Percentiles rank a stretch among this genome's conserved stretches.
Evolutionary conservation across 257 asterid species (phyloP).

Genomic region (Rehmannia glutinosa): DNA sequence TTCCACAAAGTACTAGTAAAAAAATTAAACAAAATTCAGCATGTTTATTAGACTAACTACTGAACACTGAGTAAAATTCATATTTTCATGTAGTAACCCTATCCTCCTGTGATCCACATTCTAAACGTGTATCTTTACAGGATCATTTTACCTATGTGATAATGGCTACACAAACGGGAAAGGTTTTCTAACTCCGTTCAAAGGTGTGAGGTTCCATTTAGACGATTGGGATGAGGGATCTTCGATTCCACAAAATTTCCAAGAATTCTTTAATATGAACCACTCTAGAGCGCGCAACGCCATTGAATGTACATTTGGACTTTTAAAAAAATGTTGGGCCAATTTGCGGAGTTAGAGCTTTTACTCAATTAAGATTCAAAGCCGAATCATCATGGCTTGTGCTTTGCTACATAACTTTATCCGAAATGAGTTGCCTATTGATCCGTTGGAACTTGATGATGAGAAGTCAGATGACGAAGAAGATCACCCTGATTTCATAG

Average conservation of each 20-base stretch:
- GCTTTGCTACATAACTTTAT: constrained; percentile 1
- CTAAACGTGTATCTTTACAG: too few relatives aligned
- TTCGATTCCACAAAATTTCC: not conserved
- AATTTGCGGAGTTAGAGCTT: not conserved
- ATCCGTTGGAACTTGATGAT: too few relatives aligned
- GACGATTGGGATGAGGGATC: not conserved
- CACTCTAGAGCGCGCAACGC: not conserved
- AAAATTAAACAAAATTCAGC: too few relatives aligned
- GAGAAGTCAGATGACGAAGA: too few relatives aligned
- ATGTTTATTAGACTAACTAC: too few relatives aligned
- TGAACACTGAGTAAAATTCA: too few relatives aligned
- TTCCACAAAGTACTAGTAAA: not conserved
- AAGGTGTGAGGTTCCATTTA: not conserved
- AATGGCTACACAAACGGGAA: not conserved
- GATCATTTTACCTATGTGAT: not conserved
- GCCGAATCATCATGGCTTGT: constrained; percentile 6
- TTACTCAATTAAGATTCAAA: not conserved
- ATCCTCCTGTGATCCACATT: too few relatives aligned
- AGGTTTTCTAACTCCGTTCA: not conserved
- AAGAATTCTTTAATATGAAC: not conserved
- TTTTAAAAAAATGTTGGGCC: not conserved
- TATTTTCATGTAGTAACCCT: too few relatives aligned
- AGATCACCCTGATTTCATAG: too few relatives aligned
- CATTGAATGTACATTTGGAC: not conserved
- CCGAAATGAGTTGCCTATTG: too few relatives aligned